Percentiles rank a stretch among this genome's conserved stretches.
Evolutionary conservation across 2,329 filamentous ascomycete species (phyloP).

Genomic region (Daldinia sp.): DNA sequence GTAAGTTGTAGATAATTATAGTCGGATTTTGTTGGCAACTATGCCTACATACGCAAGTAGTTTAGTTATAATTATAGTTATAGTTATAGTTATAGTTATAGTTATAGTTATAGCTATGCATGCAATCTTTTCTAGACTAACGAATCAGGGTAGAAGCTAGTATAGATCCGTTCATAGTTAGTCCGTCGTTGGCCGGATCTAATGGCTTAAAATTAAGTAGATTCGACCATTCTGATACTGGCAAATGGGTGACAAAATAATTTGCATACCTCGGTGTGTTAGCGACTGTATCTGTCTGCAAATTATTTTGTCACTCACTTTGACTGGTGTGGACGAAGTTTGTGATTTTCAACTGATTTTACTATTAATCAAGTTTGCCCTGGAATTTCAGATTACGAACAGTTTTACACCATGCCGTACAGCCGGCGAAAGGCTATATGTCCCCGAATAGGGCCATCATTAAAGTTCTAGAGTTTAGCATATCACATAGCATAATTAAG

Average conservation of each 20-base stretch:
- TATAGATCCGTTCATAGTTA: neutral
- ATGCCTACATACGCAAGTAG: no score
- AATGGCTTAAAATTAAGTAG: neutral
- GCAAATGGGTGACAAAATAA: neutral
- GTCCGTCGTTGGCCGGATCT: neutral
- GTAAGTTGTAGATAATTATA: no score
- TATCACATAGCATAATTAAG: constrained; percentile 24
- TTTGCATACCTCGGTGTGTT: no score
- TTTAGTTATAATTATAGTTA: no score
- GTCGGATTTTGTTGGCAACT: no score
- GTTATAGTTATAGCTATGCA: no score
- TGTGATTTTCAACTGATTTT: neutral
- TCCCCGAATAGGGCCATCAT: neutral
- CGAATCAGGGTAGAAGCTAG: neutral
- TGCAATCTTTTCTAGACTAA: neutral
- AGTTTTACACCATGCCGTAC: no score
- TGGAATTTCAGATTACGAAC: neutral
- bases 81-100: no score
- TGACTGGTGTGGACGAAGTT: neutral
- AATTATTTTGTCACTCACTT: no score
- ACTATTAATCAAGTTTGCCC: neutral
- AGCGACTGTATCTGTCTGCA: no score
- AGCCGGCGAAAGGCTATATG: neutral
- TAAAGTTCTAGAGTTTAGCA: constrained; percentile 6
- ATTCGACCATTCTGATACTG: neutral